These are phyloP conservation scores for Moesziomyces parantarcticus DNA, from an alignment of 1,284 basidiomycete species.

Conservation along the genomic window DNA sequence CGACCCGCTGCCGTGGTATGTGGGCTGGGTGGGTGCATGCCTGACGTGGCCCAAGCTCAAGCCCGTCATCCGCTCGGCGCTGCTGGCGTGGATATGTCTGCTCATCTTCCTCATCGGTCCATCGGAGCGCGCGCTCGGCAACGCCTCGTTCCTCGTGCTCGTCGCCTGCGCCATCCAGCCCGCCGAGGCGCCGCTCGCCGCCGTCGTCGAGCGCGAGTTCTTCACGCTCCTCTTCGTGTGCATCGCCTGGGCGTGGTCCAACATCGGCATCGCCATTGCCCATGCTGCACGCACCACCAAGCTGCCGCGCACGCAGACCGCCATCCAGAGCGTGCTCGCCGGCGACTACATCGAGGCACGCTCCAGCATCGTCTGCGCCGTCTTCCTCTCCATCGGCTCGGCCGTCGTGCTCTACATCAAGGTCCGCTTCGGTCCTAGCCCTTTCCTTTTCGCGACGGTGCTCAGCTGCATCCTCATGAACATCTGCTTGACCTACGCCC, in stretches of 20 bases:
- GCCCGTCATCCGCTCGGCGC: conserved; percentile 75
- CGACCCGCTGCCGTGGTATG: conserved; percentile 30
- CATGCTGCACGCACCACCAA: conserved; percentile 73
- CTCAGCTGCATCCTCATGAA: conserved; percentile 73
- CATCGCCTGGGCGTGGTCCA: conserved; percentile 77
- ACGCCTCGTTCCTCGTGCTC: conserved; percentile 78
- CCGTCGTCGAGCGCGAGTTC: conserved; percentile 77
- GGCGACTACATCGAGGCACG: conserved; percentile 63
- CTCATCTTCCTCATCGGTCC: conserved; percentile 76
- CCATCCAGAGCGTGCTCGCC: conserved; percentile 41
- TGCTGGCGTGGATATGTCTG: conserved; percentile 76
- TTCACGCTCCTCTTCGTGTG: conserved; percentile 73
- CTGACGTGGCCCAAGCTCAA: conserved; percentile 69
- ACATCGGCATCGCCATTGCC: conserved; percentile 76
- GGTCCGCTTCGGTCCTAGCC: conserved; percentile 75
- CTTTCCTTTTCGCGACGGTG: conserved; percentile 74
- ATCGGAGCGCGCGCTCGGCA: conserved; percentile 72
- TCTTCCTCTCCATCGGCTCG: conserved; percentile 77
- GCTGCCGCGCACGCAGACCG: conserved; percentile 69
- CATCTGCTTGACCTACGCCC: conserved; percentile 75
- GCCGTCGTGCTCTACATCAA: conserved; percentile 76
- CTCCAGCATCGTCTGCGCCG: conserved; percentile 75
- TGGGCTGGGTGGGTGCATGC: conserved; percentile 47
- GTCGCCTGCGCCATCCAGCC: conserved; percentile 77
- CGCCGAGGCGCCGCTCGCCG: conserved; percentile 76